These are phyloP conservation scores for Sporothrix brasiliensis DNA, from an alignment of 2,329 filamentous ascomycete species.

Conservation along the genomic window DNA sequence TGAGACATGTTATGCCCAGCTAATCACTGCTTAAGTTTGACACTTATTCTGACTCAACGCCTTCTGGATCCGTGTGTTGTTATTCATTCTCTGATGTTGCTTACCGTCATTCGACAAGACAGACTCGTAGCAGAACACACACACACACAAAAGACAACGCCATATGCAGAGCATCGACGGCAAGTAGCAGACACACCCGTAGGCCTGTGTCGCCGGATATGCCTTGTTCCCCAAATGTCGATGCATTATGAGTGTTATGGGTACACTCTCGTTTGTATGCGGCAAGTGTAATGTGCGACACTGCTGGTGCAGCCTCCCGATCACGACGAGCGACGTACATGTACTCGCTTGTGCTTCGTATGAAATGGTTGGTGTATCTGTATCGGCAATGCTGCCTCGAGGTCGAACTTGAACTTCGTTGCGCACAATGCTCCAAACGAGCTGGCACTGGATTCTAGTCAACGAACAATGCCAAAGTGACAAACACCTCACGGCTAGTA, in stretches of 20 bases:
- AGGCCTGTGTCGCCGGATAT: background rate
- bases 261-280: background rate
- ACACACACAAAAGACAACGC: background rate
- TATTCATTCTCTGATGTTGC: background rate
- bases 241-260: background rate
- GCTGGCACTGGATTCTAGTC: background rate
- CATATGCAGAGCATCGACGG: conserved; percentile 8
- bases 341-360: background rate
- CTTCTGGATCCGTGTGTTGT: background rate
- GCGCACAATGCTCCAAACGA: background rate
- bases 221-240: background rate
- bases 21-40: background rate
- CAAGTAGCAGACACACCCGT: background rate
- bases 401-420: background rate
- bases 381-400: background rate
- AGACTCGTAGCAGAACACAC: background rate
- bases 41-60: background rate
- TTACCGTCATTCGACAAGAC: background rate
- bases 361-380: background rate
- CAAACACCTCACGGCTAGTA: background rate
- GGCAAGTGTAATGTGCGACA: background rate
- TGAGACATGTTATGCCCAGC: background rate
- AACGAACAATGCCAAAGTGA: background rate
- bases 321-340: background rate
- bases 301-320: background rate